These are phyloP conservation scores for Phellinidium pouzarii DNA, from an alignment of 1,284 basidiomycete genomes.

Conservation along the genomic window DNA sequence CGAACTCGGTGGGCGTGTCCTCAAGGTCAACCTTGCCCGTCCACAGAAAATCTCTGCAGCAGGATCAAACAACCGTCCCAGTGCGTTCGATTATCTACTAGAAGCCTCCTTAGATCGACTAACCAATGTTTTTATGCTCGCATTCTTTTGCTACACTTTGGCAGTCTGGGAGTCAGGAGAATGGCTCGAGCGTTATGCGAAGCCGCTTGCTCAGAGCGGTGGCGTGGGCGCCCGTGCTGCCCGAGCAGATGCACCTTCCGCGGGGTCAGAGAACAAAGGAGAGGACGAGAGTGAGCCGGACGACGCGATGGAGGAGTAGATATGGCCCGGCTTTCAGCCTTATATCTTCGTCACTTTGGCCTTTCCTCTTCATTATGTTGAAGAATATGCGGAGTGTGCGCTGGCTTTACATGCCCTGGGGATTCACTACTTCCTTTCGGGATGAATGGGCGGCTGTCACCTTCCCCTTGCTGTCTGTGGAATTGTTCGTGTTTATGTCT, in stretches of 20 bases:
- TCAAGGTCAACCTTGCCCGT: conserved; percentile 73
- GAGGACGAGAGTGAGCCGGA: conserved; percentile 26
- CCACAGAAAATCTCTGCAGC: conserved; percentile 63
- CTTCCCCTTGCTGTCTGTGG: too few species aligned
- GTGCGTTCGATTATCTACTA: conserved; percentile 39
- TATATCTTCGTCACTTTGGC: background rate
- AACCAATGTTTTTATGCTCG: too few species aligned
- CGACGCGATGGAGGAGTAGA: conserved; percentile 57
- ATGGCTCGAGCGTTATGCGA: conserved; percentile 68
- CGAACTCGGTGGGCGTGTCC: conserved; percentile 63
- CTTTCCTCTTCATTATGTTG: background rate
- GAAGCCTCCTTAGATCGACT: conserved; percentile 9
- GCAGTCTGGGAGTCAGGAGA: conserved; percentile 84
- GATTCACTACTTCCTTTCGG: too few species aligned
- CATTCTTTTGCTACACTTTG: background rate
- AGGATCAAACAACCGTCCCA: conserved; percentile 63
- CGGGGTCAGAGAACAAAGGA: conserved; percentile 23
- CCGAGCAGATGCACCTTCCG: conserved; percentile 39
- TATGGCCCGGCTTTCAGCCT: too few species aligned
- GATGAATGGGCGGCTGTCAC: too few species aligned
- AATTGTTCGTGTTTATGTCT: too few species aligned
- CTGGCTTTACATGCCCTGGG: too few species aligned
- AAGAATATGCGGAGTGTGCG: too few species aligned
- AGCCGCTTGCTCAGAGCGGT: conserved; percentile 64
- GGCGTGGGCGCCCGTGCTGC: conserved; percentile 41